phyloP scores from a whole-genome alignment of 257 asterid species.

The Jasminum sambac region DNA sequence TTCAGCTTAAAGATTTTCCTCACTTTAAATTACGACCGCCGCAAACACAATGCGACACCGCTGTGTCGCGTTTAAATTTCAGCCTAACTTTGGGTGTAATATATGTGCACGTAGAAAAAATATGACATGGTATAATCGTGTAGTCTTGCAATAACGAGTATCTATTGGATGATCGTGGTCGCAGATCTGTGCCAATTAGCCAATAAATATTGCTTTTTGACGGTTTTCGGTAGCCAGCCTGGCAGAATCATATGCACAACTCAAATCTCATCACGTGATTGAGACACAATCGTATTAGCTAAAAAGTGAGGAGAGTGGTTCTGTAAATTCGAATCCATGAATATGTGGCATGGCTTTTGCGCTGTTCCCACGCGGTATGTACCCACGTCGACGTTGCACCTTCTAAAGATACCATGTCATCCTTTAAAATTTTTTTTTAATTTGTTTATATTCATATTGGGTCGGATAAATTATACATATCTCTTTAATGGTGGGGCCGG shows the following conservation, averaged over 20 bases:
- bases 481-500: too few species aligned
- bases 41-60: background rate
- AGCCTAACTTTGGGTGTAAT: background rate
- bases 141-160: too few species aligned
- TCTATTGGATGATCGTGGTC: conserved; percentile 38
- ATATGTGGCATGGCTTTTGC: too few species aligned
- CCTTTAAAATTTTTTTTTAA: too few species aligned
- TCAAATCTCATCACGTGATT: conserved; percentile 31
- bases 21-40: conserved; percentile 19
- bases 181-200: conserved; percentile 36
- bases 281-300: too few species aligned
- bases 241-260: conserved; percentile 33
- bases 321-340: too few species aligned
- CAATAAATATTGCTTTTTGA: conserved; percentile 26
- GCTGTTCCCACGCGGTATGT: too few species aligned
- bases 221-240: conserved; percentile 38
- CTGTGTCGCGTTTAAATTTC: background rate
- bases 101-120: background rate
- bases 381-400: too few species aligned
- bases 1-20: conserved; percentile 2
- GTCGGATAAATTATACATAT: too few species aligned
- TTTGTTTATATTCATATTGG: too few species aligned
- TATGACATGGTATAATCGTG: background rate
- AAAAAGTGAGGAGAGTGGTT: too few species aligned
- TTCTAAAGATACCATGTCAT: too few species aligned